These are phyloP conservation scores for Triangularia verruculosa DNA, from an alignment of 2,329 filamentous ascomycete species.

Conservation along the genomic window DNA sequence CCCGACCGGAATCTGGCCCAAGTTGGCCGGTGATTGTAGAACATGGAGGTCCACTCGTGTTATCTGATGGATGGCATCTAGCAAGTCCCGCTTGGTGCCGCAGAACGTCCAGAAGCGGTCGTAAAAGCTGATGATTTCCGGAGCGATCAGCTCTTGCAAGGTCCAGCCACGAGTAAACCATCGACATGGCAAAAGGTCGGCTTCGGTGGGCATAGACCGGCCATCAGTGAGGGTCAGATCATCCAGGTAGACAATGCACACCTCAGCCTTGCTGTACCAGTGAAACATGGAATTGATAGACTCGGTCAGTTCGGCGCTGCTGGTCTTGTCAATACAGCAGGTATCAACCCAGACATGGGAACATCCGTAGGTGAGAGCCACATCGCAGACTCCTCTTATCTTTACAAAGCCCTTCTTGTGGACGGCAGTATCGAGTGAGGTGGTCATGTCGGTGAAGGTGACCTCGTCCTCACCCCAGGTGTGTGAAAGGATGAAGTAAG, in stretches of 20 bases:
- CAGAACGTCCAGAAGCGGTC: background rate
- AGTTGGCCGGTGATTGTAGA: background rate
- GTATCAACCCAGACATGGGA: slow-evolving; percentile 10
- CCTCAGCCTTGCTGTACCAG: background rate
- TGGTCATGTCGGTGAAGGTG: background rate
- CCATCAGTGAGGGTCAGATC: background rate
- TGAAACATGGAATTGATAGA: slow-evolving; percentile 14
- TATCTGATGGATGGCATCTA: no score
- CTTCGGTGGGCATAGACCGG: background rate
- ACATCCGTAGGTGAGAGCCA: background rate
- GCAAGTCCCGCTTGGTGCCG: no score
- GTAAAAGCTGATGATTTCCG: no score
- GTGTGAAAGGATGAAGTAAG: slow-evolving; percentile 5
- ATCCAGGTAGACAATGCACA: background rate
- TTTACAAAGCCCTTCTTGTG: slow-evolving; percentile 10
- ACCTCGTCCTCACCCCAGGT: slow-evolving; percentile 2
- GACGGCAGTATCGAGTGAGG: background rate
- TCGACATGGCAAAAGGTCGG: background rate
- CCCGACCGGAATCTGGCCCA: no score
- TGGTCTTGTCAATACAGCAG: slow-evolving; percentile 14
- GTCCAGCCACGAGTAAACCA: background rate
- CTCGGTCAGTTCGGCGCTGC: slow-evolving; percentile 11
- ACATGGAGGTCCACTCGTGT: background rate
- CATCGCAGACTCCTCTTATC: background rate
- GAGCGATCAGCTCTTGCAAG: no score